Conservation (phyloP, 345 rosid species). For the Salix dunnii region DNA sequence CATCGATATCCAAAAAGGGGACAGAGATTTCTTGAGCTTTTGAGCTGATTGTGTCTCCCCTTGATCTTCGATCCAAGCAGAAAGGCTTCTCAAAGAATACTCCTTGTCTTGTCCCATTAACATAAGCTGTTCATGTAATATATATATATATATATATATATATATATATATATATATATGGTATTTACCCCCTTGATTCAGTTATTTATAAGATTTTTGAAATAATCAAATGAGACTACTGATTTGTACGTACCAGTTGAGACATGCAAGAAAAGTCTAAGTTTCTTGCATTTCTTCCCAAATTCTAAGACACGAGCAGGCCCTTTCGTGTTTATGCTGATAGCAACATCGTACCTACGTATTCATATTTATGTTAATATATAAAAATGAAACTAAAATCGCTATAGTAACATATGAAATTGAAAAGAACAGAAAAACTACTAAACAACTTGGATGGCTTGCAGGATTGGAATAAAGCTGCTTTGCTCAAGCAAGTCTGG, state of each 20-base stretch:
- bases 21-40: conserved; percentile 1
- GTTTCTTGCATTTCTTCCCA: conserved; percentile 26
- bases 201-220: neutral
- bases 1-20: conserved; percentile 16
- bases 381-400: no score
- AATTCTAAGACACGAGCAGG: conserved; percentile 16
- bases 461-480: no score
- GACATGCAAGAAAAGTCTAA: conserved; percentile 28
- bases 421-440: no score
- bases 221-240: neutral
- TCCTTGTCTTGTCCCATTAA: conserved; percentile 11
- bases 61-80: neutral
- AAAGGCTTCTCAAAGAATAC: conserved; percentile 7
- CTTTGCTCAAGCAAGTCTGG: no score
- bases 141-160: no score
- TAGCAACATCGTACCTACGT: conserved; percentile 25
- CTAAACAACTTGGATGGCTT: no score
- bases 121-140: conserved; percentile 10
- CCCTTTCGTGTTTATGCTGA: conserved; percentile 17
- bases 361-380: neutral
- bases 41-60: neutral
- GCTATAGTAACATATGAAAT: no score
- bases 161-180: no score
- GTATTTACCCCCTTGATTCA: neutral
- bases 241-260: conserved; percentile 15